Percentiles rank a stretch among this genome's conserved stretches.
These are phyloP conservation scores for Fusarium nelsonii DNA, from an alignment of 2,329 filamentous ascomycete species.

Conservation along the genomic window DNA sequence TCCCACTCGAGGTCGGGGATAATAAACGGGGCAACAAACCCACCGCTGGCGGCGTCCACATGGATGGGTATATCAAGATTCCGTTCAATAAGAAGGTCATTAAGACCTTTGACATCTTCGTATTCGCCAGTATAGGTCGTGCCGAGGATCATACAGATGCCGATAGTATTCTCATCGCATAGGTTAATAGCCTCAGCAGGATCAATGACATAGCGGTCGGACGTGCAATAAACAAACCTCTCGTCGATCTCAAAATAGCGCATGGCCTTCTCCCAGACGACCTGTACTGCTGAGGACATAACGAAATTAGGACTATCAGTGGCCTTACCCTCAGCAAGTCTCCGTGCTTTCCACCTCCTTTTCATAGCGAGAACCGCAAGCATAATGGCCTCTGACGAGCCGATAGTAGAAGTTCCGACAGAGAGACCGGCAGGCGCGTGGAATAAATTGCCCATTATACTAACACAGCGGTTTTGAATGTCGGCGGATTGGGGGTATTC, in stretches of 20 bases:
- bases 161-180: slow-evolving; percentile 81
- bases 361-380: slow-evolving; percentile 91
- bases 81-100: slow-evolving; percentile 83
- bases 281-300: slow-evolving; percentile 96
- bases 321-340: slow-evolving; percentile 84
- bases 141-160: slow-evolving; percentile 90
- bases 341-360: slow-evolving; percentile 90
- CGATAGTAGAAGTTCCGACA: slow-evolving; percentile 89
- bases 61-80: slow-evolving; percentile 88
- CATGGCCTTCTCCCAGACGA: slow-evolving; percentile 95
- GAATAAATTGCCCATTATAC: slow-evolving; percentile 91
- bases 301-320: slow-evolving; percentile 87
- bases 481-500: slow-evolving; percentile 85
- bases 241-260: slow-evolving; percentile 95
- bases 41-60: slow-evolving; percentile 91
- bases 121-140: slow-evolving; percentile 97
- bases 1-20: slow-evolving; percentile 89
- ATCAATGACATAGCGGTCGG: slow-evolving; percentile 72
- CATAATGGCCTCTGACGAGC: slow-evolving; percentile 91
- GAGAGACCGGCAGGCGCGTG: slow-evolving; percentile 79
- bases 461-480: slow-evolving; percentile 92
- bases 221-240: slow-evolving; percentile 77
- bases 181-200: slow-evolving; percentile 70
- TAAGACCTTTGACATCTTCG: slow-evolving; percentile 92
- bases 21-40: slow-evolving; percentile 93